A percentile compares a stretch with the other conserved stretches of the same genome.
Conservation (phyloP, 768 basidiomycete genomes). For the Suillus discolor region DNA sequence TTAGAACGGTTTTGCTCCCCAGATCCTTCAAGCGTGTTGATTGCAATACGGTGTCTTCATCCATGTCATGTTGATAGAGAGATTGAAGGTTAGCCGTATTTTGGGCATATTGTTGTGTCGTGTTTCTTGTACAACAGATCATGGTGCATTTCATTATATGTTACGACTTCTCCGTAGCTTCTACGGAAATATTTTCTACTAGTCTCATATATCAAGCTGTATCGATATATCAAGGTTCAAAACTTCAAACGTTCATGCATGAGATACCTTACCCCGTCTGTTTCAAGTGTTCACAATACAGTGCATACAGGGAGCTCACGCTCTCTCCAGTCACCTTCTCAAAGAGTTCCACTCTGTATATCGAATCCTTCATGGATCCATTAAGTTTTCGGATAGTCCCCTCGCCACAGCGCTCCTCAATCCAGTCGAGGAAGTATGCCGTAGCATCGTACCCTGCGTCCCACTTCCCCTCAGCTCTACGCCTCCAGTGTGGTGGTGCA, state of each 20-base stretch:
- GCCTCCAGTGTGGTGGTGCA: conserved; percentile 72
- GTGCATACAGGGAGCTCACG: conserved; percentile 58
- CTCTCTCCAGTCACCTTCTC: conserved; percentile 51
- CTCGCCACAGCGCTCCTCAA: conserved; percentile 52
- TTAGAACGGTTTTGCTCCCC: no score
- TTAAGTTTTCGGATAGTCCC: conserved; percentile 65
- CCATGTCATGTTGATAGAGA: no score
- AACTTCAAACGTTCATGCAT: neutral
- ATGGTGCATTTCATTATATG: no score
- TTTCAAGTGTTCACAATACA: conserved; percentile 49
- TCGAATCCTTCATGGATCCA: conserved; percentile 45
- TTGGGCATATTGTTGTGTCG: no score
- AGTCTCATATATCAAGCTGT: neutral
- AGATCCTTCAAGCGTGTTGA: no score
- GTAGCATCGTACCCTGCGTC: conserved; percentile 78
- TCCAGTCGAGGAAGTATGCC: conserved; percentile 75
- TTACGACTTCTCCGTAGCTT: neutral
- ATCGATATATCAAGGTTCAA: no score
- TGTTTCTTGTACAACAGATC: no score
- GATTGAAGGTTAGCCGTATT: no score
- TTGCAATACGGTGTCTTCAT: no score
- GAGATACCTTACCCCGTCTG: neutral
- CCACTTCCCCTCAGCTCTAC: conserved; percentile 53
- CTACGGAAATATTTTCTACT: neutral
- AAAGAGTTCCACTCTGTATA: conserved; percentile 56